Evolutionary conservation across 2,329 filamentous ascomycete species (phyloP).

Genomic region (Colletotrichum coccodes): DNA sequence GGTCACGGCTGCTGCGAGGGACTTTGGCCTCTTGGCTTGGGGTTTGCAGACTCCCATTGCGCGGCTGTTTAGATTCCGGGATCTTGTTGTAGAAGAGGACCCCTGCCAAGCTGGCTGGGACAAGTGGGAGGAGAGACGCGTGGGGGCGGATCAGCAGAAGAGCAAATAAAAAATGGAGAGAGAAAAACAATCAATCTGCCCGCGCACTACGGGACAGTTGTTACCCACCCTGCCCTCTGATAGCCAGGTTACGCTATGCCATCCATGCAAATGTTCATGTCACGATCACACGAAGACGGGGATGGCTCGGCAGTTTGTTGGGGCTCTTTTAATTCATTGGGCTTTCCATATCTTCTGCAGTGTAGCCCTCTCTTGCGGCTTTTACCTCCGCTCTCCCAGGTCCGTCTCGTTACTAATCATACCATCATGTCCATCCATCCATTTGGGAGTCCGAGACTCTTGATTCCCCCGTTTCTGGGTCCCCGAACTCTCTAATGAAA

Average conservation of each 20-base stretch:
- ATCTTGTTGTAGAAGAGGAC: constrained; percentile 89
- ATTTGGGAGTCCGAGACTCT: background rate
- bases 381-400: constrained; percentile 12
- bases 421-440: constrained; percentile 11
- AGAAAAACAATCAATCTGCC: background rate
- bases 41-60: constrained; percentile 73
- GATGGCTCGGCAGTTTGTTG: background rate
- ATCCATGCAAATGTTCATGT: background rate
- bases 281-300: background rate
- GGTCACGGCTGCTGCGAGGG: constrained; percentile 73
- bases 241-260: background rate
- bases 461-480: background rate
- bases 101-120: constrained; percentile 93
- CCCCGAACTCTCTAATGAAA: constrained; percentile 9
- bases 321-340: constrained; percentile 21
- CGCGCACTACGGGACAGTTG: background rate
- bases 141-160: constrained; percentile 47
- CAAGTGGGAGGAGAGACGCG: constrained; percentile 76
- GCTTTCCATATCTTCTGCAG: constrained; percentile 3
- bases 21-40: constrained; percentile 77
- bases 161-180: background rate
- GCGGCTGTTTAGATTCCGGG: constrained; percentile 77
- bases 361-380: constrained; percentile 1
- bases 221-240: background rate
- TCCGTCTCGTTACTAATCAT: constrained; percentile 21